Percentiles rank a stretch among this genome's conserved stretches.
Conservation (phyloP, 2,329 filamentous ascomycete species). For the Xylaria sp. region DNA sequence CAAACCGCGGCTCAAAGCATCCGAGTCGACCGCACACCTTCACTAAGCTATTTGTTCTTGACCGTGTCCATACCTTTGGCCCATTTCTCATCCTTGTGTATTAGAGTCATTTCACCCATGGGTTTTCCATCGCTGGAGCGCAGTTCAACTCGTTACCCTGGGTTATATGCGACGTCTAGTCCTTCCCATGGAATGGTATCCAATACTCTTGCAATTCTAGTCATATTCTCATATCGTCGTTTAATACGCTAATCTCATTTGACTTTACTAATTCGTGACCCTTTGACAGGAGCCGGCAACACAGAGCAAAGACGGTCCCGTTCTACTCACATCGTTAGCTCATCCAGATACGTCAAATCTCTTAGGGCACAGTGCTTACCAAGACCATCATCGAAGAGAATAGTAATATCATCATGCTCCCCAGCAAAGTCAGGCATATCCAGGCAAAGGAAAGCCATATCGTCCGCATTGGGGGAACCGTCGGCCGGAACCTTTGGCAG, state of each 20-base stretch:
- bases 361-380: slow-evolving; percentile 63
- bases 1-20: background rate
- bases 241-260: slow-evolving; percentile 38
- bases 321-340: slow-evolving; percentile 54
- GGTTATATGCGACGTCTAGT: slow-evolving; percentile 31
- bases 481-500: slow-evolving; percentile 71
- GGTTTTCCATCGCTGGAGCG: background rate
- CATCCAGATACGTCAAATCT: background rate
- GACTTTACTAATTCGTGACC: slow-evolving; percentile 52
- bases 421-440: slow-evolving; percentile 90
- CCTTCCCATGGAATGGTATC: slow-evolving; percentile 35
- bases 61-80: background rate
- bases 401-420: slow-evolving; percentile 90
- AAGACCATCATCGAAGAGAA: slow-evolving; percentile 82
- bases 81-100: background rate
- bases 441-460: slow-evolving; percentile 81
- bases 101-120: background rate
- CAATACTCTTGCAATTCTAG: slow-evolving; percentile 36
- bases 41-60: background rate
- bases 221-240: slow-evolving; percentile 44
- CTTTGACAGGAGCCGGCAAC: slow-evolving; percentile 68
- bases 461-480: slow-evolving; percentile 62
- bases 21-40: background rate
- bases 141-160: slow-evolving; percentile 1
- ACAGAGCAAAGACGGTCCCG: slow-evolving; percentile 63